These are phyloP conservation scores for Cinchona pubescens DNA, from an alignment of 257 asterid species.

Conservation along the genomic window DNA sequence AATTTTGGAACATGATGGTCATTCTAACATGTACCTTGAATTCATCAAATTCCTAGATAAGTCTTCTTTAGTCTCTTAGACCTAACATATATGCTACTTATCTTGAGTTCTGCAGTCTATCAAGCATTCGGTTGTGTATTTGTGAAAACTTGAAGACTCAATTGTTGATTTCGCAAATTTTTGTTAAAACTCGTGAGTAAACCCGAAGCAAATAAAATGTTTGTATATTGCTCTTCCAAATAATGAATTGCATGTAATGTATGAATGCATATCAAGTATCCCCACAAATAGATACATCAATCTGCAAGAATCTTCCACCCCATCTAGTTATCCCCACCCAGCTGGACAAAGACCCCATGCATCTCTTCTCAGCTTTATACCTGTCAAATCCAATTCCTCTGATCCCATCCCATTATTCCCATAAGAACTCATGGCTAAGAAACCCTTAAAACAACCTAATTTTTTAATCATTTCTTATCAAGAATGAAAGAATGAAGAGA, in stretches of 20 bases:
- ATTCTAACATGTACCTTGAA: too few relatives aligned
- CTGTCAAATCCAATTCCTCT: constrained; percentile 18
- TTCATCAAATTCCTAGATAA: neutral
- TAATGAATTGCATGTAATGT: neutral
- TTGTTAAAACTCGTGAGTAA: neutral
- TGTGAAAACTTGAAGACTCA: neutral
- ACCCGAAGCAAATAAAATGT: neutral
- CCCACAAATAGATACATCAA: neutral
- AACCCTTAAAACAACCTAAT: neutral
- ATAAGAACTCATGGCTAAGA: constrained; percentile 1
- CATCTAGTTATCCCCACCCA: constrained; percentile 25
- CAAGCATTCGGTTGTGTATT: neutral
- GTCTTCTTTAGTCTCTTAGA: neutral
- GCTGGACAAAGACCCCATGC: constrained; percentile 30
- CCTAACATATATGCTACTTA: neutral
- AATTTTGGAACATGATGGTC: too few relatives aligned
- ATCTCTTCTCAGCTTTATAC: neutral
- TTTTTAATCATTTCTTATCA: neutral
- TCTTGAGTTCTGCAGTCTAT: neutral
- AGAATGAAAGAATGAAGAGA: neutral
- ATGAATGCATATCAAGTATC: neutral
- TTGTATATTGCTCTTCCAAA: neutral
- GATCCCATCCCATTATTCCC: neutral
- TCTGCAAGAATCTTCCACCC: constrained; percentile 31
- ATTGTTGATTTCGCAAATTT: neutral